A percentile compares a stretch with the other conserved stretches of the same genome.
phyloP scores from a whole-genome alignment of 2,329 filamentous ascomycete species.

The Neopestalotiopsis sp. region DNA sequence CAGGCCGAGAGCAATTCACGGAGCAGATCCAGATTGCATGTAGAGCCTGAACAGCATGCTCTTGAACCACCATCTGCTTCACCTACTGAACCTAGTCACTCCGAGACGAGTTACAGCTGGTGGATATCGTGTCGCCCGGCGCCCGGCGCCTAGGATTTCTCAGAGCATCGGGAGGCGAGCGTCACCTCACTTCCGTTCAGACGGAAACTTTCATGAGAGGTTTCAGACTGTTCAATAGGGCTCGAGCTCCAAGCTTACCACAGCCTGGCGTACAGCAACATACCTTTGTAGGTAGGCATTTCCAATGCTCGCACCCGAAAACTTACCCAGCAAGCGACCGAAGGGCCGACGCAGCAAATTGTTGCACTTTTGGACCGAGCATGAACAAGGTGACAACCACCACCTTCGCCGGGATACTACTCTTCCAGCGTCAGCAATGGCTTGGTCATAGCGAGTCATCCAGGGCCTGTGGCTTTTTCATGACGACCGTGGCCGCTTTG shows the following conservation, averaged over 20 bases:
- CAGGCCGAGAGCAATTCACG: neutral
- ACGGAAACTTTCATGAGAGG: neutral
- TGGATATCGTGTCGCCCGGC: neutral
- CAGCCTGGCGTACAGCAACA: neutral
- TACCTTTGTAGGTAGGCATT: neutral
- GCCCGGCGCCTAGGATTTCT: neutral
- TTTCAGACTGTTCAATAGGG: neutral
- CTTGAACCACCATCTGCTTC: slow-evolving; percentile 17
- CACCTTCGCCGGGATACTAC: neutral
- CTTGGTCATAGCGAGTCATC: neutral
- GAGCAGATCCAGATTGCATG: neutral
- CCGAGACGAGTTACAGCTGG: slow-evolving; percentile 12
- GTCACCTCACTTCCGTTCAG: neutral
- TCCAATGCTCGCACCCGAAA: slow-evolving; percentile 3
- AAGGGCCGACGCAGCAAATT: neutral
- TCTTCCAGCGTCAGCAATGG: neutral
- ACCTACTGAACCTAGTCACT: slow-evolving; percentile 12
- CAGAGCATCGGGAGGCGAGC: neutral
- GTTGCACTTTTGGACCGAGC: neutral
- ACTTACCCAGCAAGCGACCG: neutral
- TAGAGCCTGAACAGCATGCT: neutral
- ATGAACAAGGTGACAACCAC: neutral
- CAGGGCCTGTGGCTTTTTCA: neutral
- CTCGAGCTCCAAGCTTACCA: neutral
- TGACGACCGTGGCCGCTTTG: neutral